These are phyloP conservation scores for Paraglomus occultum DNA, from an alignment of 192 early-diverging fungal genomes.

Conservation along the genomic window DNA sequence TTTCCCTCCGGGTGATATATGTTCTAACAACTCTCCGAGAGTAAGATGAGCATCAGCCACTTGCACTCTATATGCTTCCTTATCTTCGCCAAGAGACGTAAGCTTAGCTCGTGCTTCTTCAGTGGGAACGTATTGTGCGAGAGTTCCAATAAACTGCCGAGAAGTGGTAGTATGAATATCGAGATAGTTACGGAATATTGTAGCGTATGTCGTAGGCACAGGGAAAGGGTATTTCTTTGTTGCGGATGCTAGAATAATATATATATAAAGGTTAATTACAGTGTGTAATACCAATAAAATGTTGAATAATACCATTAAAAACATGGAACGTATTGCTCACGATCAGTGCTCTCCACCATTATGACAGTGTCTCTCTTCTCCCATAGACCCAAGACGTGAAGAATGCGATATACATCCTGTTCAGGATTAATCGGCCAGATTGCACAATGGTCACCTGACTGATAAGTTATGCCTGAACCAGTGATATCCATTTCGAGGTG, in stretches of 20 bases:
- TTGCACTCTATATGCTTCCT: constrained; percentile 60
- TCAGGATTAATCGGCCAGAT: constrained; percentile 89
- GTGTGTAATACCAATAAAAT: constrained; percentile 23
- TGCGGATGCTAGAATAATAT: constrained; percentile 44
- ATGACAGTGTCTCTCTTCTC: constrained; percentile 70
- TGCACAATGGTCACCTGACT: constrained; percentile 94
- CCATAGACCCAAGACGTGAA: constrained; percentile 57
- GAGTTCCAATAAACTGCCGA: constrained; percentile 60
- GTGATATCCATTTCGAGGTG: constrained; percentile 93
- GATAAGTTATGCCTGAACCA: constrained; percentile 80
- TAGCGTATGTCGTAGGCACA: constrained; percentile 77
- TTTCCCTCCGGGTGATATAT: constrained; percentile 52
- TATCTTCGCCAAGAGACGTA: constrained; percentile 58
- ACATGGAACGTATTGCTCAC: constrained; percentile 8
- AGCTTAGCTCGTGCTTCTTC: constrained; percentile 53
- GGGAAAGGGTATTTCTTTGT: constrained; percentile 87
- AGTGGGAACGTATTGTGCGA: constrained; percentile 59
- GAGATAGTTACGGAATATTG: constrained; percentile 87
- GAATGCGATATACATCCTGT: constrained; percentile 66
- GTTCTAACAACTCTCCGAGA: constrained; percentile 71
- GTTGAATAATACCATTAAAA: constrained; percentile 1
- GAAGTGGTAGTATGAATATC: constrained; percentile 80
- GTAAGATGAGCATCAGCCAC: constrained; percentile 66
- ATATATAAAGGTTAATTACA: not conserved
- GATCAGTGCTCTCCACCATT: constrained; percentile 68